Evolutionary conservation across 1,139 yeast genomes (phyloP), one percentile per base, ranked within the genome.

Genomic region (Saccharomycopsis phalli): DNA sequence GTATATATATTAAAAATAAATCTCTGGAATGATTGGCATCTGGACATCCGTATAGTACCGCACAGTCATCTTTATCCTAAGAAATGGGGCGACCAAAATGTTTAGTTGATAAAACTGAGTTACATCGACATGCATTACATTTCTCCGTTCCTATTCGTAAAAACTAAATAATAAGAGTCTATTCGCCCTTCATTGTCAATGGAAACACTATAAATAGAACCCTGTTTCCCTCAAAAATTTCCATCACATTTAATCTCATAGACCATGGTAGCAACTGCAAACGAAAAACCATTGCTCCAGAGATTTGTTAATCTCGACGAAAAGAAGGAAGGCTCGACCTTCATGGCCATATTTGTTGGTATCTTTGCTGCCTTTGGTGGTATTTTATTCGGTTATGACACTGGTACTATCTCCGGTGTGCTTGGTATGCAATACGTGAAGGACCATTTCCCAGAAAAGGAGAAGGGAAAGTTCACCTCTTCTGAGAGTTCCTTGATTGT

Each of bases 361-460:
- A 29, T 49, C 17, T 43, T 49, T 45, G 47, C 50, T 42, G 51
- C 53, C 37, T 50, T 50, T 31, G 53, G 53, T 48, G 53, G 53
- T 40, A 44, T 51, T 31, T 68, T 75, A 47, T 76, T 65, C 53
- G 81, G 81, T 49, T 75, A 73, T 66, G 81, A 75, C 59, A 75
- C 81, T 21, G 81, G 81, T 58, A 73, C 86, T 51, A 80, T 80
- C 54, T 73, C 81, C 26, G 94, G 94, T 54, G 76, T 81, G 51
- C 69, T 81, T 55, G 78, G 76, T 53, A 79, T 80, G 84, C 61
- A 71, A 4, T 76, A 63, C 47, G 73, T 72, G 48, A 61, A 63
- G 43, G 59, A 57, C 17, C 50, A 50, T 23, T 70, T 71, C 55
- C 67, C 69, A 21, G 53, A 56, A 22, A 32, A 50, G 4, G 49